These are phyloP conservation scores for Tinospora cordifolia DNA, from an alignment of 164 flowering plant species.

Conservation along the genomic window DNA sequence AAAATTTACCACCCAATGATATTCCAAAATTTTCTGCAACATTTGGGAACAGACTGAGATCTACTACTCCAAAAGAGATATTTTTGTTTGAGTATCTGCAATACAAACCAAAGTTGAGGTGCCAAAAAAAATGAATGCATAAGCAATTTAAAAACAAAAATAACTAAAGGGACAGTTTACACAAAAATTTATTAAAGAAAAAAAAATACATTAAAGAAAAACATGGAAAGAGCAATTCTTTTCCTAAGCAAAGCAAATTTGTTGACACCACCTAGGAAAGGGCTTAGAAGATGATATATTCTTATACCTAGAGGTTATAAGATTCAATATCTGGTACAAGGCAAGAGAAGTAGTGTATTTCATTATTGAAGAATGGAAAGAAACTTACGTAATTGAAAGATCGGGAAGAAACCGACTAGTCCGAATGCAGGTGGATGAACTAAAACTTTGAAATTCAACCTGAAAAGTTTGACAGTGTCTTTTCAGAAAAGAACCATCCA, in stretches of 20 bases:
- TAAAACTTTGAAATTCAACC: slow-evolving; percentile 73
- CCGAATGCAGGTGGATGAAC: slow-evolving; percentile 48
- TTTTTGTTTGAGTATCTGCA: slow-evolving; percentile 75
- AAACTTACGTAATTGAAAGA: slow-evolving; percentile 76
- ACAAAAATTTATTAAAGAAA: too few relatives aligned
- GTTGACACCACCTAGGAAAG: too few relatives aligned
- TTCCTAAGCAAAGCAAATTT: too few relatives aligned
- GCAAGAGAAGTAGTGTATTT: not conserved
- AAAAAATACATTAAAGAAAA: too few relatives aligned
- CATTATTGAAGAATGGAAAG: not conserved
- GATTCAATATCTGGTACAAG: too few relatives aligned
- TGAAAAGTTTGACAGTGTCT: slow-evolving; percentile 24
- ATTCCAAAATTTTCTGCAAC: slow-evolving; percentile 84
- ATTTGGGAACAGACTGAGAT: slow-evolving; percentile 94
- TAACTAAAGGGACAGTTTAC: not conserved
- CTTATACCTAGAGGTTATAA: too few relatives aligned
- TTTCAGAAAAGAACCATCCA: slow-evolving; percentile 5
- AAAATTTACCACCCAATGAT: slow-evolving; percentile 49
- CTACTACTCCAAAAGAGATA: slow-evolving; percentile 79
- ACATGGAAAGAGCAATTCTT: too few relatives aligned
- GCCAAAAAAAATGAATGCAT: not conserved
- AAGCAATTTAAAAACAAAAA: not conserved
- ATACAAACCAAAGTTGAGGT: slow-evolving; percentile 6
- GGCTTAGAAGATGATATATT: too few relatives aligned
- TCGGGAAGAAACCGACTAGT: slow-evolving; percentile 71